Conservation (phyloP, 495 filamentous ascomycete genomes). For the Extremus antarcticus region DNA sequence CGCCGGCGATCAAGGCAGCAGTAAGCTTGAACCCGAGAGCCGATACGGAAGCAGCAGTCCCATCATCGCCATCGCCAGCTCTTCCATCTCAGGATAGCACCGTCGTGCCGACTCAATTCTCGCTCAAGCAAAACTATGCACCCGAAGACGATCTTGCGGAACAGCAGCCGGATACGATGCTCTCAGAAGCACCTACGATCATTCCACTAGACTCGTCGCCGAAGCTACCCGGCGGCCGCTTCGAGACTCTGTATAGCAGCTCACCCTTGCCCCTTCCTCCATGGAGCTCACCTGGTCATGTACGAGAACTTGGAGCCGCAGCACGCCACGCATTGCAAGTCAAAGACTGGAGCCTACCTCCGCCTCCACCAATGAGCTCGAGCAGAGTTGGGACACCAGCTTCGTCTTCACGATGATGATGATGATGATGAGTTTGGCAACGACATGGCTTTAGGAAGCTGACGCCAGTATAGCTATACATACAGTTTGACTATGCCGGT, state of each 20-base stretch:
- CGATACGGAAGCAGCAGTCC: neutral
- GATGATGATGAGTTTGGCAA: too few relatives aligned
- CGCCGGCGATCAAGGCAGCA: neutral
- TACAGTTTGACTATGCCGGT: neutral
- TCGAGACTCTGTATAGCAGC: neutral
- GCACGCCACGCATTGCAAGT: neutral
- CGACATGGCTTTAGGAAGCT: too few relatives aligned
- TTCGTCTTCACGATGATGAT: neutral
- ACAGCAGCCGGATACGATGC: neutral
- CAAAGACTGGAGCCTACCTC: neutral
- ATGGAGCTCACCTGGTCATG: conserved; percentile 7
- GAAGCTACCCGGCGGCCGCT: neutral
- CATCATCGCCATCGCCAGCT: conserved; percentile 2
- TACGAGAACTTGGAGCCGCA: neutral
- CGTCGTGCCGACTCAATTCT: conserved; percentile 7
- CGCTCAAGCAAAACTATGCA: neutral
- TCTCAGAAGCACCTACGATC: neutral
- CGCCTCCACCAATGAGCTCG: neutral
- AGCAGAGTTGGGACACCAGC: neutral
- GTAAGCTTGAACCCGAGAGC: neutral
- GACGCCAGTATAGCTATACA: neutral
- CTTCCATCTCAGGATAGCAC: conserved; percentile 10
- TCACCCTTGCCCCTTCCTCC: conserved; percentile 9
- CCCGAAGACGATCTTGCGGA: neutral
- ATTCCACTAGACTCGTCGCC: neutral